Percentiles rank a stretch among this genome's conserved stretches.
These are phyloP conservation scores for Aegilops umbellulata DNA, from an alignment of 176 grass and related monocot species.

Conservation along the genomic window DNA sequence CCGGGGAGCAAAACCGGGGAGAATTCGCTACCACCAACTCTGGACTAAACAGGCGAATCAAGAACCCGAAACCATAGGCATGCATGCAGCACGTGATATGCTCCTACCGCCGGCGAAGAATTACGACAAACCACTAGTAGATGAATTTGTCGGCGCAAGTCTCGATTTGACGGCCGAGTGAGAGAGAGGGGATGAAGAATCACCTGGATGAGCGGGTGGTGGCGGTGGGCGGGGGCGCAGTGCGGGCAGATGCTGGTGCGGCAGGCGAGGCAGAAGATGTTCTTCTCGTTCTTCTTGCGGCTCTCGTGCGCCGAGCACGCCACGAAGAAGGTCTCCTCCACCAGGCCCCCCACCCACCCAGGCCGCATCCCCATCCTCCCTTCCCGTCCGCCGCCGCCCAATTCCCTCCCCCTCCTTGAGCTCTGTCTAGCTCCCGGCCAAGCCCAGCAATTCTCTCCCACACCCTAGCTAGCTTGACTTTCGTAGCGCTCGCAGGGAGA, in stretches of 20 bases:
- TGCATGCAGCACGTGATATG: not conserved
- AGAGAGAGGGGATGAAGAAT: no score
- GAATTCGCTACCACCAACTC: not conserved
- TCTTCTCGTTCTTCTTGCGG: constrained; percentile 97
- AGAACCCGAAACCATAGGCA: not conserved
- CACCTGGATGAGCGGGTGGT: constrained; percentile 81
- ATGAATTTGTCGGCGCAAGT: no score
- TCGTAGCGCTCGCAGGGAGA: not conserved
- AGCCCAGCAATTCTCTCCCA: not conserved
- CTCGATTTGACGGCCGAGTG: no score
- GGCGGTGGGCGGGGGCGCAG: constrained; percentile 62
- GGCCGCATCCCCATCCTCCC: constrained; percentile 41
- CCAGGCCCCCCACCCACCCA: constrained; percentile 57
- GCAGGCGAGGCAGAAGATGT: constrained; percentile 98
- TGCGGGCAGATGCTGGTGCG: constrained; percentile 84
- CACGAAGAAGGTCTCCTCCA: constrained; percentile 94
- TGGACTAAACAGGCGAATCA: no score
- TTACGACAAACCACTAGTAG: no score
- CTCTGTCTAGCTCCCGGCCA: not conserved
- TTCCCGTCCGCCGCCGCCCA: not conserved
- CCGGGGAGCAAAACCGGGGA: not conserved
- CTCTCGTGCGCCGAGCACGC: constrained; percentile 58
- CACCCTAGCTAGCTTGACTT: no score
- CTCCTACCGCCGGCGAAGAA: no score
- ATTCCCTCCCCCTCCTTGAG: not conserved